These are phyloP conservation scores for Tetragonia tetragonoides DNA, from an alignment of 148 eudicot genomes.

Conservation along the genomic window DNA sequence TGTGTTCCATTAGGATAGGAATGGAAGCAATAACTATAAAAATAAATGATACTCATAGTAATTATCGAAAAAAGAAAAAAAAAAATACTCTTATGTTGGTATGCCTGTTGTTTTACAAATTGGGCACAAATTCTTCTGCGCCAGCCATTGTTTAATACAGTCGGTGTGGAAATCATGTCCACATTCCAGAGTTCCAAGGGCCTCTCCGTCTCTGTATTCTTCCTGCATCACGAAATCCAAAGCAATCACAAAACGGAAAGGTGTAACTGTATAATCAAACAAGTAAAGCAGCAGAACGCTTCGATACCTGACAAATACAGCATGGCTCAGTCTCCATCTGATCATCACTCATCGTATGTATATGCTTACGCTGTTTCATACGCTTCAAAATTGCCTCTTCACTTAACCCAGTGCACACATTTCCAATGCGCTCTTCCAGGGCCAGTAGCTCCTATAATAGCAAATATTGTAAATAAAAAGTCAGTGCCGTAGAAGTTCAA, in stretches of 20 bases:
- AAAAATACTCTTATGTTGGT: conserved; percentile 25
- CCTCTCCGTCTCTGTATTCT: conserved; percentile 69
- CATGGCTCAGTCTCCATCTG: conserved; percentile 69
- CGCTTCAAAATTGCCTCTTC: conserved; percentile 53
- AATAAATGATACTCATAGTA: no score
- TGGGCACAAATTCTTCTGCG: conserved; percentile 85
- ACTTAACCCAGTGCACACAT: conserved; percentile 75
- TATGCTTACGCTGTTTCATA: conserved; percentile 60
- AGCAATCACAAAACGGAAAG: background rate
- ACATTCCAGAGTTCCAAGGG: conserved; percentile 74
- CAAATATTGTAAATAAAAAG: background rate
- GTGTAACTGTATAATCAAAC: background rate
- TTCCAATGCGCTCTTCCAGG: conserved; percentile 86
- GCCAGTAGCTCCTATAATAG: conserved; percentile 74
- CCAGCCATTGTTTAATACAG: conserved; percentile 91
- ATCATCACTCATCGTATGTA: conserved; percentile 32
- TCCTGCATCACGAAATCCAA: conserved; percentile 46
- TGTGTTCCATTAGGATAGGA: conserved; percentile 16
- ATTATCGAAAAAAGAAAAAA: background rate
- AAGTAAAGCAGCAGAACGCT: background rate
- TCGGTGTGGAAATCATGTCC: conserved; percentile 76
- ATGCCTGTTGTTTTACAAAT: conserved; percentile 86
- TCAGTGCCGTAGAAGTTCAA: background rate
- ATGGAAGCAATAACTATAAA: background rate
- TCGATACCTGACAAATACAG: conserved; percentile 77